Evolutionary conservation across 1,284 basidiomycete genomes (phyloP), one percentile per base, ranked within the genome.

Genomic region (Apiotrichum brassicae): DNA sequence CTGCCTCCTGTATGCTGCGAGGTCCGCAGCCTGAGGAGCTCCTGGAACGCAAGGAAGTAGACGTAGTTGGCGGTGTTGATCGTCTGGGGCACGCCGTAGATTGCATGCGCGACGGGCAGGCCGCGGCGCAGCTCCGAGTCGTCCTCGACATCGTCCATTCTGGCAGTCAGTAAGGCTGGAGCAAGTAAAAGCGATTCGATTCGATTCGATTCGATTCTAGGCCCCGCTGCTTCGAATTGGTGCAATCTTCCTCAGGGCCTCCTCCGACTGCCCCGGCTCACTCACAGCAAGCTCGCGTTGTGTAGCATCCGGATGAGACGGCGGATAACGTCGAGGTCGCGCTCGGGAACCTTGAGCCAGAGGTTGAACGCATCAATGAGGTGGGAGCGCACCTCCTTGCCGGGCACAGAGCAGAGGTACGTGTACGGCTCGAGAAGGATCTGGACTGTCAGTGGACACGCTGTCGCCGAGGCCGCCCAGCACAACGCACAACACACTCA

Each of bases 21-120:
- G 4, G 37, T 74, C 14, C 82, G 78, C 23, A 93, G 76, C 20
- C 77, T 73, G 43, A 86, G 81, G 0, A 88, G 77, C 60, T 88
- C 84, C 59, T 86, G 80, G 70, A 86, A 90, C 0, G 86, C 89
- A 25, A 87, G 79, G 64, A 97, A 97, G 71, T 95, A 97, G 36
- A 92, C 89, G 61, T 97, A 97, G 70, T 97, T 97, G 1, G 93
- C 94, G 0, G 88, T 85, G 68, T 99, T 99, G 76, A 98, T 93
- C 0, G 94, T 97, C 68, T 97, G 93, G 0, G 94, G 90, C 2
- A 95, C 75, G 2, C 94, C 94, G 64, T 94, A 98, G 57, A 97
- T 91, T 74, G 87, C 89, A 75, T 98, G 93, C 0, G 90, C 83
- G 14, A 94, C 92, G 81, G 60, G 95, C 22, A 83, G 78, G 0